These are phyloP conservation scores for Termitomyces sp. DNA, from an alignment of 768 basidiomycete species.

Conservation along the genomic window DNA sequence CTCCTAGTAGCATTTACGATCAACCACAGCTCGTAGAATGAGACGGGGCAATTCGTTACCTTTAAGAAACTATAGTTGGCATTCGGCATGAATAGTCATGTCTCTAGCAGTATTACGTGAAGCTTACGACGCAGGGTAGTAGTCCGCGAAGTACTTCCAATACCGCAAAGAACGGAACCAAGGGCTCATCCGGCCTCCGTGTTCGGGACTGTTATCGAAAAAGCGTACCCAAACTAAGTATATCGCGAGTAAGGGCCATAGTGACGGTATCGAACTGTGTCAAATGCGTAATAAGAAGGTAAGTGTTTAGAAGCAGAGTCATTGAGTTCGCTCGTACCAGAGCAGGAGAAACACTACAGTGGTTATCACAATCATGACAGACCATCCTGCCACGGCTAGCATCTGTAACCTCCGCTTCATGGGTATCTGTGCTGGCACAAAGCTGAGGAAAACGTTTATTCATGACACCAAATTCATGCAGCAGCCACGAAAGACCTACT, in stretches of 20 bases:
- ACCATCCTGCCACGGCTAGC: slow-evolving; percentile 83
- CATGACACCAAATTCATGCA: background rate
- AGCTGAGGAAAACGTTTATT: slow-evolving; percentile 34
- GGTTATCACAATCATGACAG: slow-evolving; percentile 68
- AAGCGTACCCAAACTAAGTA: slow-evolving; percentile 77
- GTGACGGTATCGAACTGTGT: slow-evolving; percentile 73
- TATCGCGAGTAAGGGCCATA: slow-evolving; percentile 79
- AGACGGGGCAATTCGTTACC: slow-evolving; percentile 23
- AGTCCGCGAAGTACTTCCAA: slow-evolving; percentile 91
- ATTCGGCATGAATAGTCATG: slow-evolving; percentile 3
- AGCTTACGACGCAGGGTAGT: slow-evolving; percentile 85
- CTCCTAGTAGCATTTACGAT: slow-evolving; percentile 45
- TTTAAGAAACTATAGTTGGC: slow-evolving; percentile 38
- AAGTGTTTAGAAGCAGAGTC: background rate
- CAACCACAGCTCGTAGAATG: slow-evolving; percentile 7
- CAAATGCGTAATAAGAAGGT: background rate
- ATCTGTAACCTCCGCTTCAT: slow-evolving; percentile 85
- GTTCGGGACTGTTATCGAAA: slow-evolving; percentile 72
- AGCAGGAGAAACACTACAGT: slow-evolving; percentile 69
- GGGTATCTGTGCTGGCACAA: slow-evolving; percentile 84
- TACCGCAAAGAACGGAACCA: slow-evolving; percentile 69
- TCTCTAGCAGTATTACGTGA: slow-evolving; percentile 18
- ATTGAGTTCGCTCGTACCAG: slow-evolving; percentile 49
- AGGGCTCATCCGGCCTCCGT: slow-evolving; percentile 61
- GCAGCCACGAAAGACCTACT: slow-evolving; percentile 38